Conservation (phyloP, 768 basidiomycete genomes). For the Lactarius evosmus region DNA sequence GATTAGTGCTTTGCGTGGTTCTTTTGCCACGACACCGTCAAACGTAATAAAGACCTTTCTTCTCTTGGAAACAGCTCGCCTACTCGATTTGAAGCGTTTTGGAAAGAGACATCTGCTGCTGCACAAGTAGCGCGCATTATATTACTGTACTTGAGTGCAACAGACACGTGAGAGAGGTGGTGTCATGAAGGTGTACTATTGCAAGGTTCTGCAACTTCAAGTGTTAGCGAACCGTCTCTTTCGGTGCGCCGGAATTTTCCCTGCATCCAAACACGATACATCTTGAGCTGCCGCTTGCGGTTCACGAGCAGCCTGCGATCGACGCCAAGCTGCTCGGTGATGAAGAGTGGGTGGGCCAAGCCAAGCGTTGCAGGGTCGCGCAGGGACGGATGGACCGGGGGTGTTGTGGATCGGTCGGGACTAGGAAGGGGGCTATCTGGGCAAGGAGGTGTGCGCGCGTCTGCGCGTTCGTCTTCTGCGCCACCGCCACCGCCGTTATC, state of each 20-base stretch:
- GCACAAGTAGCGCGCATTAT: not conserved
- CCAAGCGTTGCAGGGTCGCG: slow-evolving; percentile 35
- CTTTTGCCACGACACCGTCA: not conserved
- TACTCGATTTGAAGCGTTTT: not conserved
- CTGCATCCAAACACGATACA: slow-evolving; percentile 98
- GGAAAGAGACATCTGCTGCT: not conserved
- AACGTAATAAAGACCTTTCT: not conserved
- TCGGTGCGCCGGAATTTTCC: slow-evolving; percentile 55
- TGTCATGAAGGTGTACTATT: not conserved
- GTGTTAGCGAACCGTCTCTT: not conserved
- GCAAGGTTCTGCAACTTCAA: not conserved
- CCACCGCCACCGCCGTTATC: slow-evolving; percentile 33
- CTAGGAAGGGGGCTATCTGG: not conserved
- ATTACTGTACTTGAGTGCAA: not conserved
- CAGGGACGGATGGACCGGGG: slow-evolving; percentile 18
- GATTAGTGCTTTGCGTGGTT: not conserved
- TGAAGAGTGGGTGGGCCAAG: slow-evolving; percentile 61
- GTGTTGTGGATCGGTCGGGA: not conserved
- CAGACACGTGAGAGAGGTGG: not conserved
- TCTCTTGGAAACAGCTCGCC: not conserved
- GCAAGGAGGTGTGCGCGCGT: not conserved
- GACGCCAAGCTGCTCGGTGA: slow-evolving; percentile 80
- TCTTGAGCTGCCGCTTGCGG: slow-evolving; percentile 89
- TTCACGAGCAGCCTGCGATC: slow-evolving; percentile 91
- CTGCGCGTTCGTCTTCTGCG: not conserved